Conservation (phyloP, 1,284 basidiomycete genomes). For the Heimioporus retisporus region DNA sequence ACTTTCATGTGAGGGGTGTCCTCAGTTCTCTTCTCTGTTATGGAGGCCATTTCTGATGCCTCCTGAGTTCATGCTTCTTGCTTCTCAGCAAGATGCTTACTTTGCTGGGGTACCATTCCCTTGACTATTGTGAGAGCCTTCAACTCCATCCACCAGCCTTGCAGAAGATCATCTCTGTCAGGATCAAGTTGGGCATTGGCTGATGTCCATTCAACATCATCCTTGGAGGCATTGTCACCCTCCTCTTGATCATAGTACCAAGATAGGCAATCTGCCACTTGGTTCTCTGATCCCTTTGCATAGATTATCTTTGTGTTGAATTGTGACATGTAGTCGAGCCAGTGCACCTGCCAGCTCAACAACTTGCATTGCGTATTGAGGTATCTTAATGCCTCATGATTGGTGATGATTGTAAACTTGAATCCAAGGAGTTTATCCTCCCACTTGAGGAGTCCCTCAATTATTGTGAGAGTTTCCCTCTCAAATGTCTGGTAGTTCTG, state of each 20-base stretch:
- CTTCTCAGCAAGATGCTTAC: no score
- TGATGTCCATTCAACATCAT: no score
- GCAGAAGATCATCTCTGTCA: no score
- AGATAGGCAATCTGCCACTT: not conserved
- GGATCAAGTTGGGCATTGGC: no score
- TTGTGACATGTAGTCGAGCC: not conserved
- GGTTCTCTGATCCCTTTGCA: not conserved
- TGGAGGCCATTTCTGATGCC: no score
- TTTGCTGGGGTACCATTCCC: no score
- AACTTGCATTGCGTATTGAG: not conserved
- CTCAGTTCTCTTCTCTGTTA: no score
- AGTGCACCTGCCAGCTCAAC: not conserved
- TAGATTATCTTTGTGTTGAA: not conserved
- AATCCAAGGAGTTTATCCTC: conserved; percentile 1
- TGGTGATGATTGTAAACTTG: not conserved
- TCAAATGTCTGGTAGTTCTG: conserved; percentile 42
- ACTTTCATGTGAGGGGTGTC: not conserved
- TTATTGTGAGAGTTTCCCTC: conserved; percentile 22
- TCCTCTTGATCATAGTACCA: no score
- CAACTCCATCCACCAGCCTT: no score
- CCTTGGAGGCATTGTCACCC: no score
- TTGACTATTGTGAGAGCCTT: no score
- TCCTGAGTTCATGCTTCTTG: no score
- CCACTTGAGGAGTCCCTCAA: conserved; percentile 1
- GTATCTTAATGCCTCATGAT: not conserved